These are phyloP conservation scores for Aspergillus sp. DNA, from an alignment of 2,329 filamentous ascomycete species.

Conservation along the genomic window DNA sequence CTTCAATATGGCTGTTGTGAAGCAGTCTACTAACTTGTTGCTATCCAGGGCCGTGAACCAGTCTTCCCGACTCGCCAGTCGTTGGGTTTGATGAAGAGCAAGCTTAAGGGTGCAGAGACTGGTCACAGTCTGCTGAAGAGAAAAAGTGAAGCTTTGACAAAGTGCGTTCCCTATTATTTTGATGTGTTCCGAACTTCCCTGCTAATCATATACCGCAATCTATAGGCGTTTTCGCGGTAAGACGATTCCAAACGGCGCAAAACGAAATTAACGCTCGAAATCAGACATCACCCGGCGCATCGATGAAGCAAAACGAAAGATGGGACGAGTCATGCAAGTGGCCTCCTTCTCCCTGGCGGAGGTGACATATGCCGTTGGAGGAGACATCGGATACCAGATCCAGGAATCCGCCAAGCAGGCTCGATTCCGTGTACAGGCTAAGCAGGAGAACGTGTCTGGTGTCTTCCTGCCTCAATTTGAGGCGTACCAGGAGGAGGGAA, in stretches of 20 bases:
- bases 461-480: slow-evolving; percentile 92
- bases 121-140: slow-evolving; percentile 93
- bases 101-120: slow-evolving; percentile 87
- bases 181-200: neutral
- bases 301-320: slow-evolving; percentile 98
- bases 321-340: slow-evolving; percentile 99
- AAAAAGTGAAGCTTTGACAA: slow-evolving; percentile 96
- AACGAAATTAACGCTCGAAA: slow-evolving; percentile 18
- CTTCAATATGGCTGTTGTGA: slow-evolving; percentile 6
- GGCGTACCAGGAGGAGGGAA: slow-evolving; percentile 78
- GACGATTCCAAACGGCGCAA: slow-evolving; percentile 15
- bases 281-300: slow-evolving; percentile 92
- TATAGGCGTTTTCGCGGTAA: slow-evolving; percentile 79
- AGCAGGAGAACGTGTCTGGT: slow-evolving; percentile 97
- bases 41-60: slow-evolving; percentile 74
- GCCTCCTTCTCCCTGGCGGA: slow-evolving; percentile 95
- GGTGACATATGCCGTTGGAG: slow-evolving; percentile 93
- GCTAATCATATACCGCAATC: slow-evolving; percentile 18
- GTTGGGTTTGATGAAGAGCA: slow-evolving; percentile 92
- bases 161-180: slow-evolving; percentile 51
- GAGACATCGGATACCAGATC: slow-evolving; percentile 93
- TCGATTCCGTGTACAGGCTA: slow-evolving; percentile 85
- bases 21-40: slow-evolving; percentile 10
- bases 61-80: slow-evolving; percentile 98
- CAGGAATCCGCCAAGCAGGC: slow-evolving; percentile 92